Conservation (phyloP, 1,139 yeast species). For the Yamadazyma friedrichii region DNA sequence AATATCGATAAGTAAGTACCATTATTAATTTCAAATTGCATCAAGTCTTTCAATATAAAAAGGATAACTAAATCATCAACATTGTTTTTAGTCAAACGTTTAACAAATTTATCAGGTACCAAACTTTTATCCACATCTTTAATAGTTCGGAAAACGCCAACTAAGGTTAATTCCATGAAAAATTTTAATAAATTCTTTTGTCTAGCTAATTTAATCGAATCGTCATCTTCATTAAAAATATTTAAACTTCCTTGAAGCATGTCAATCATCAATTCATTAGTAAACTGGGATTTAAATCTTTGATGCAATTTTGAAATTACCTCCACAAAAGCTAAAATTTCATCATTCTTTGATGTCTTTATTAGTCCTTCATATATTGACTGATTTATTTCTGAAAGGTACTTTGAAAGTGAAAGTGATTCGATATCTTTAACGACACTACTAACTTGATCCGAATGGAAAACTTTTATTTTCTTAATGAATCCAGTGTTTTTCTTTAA, state of each 20-base stretch:
- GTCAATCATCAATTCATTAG: constrained; percentile 49
- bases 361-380: constrained; percentile 64
- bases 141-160: constrained; percentile 53
- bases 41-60: constrained; percentile 52
- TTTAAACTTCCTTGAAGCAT: constrained; percentile 46
- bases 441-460: constrained; percentile 39
- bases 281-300: constrained; percentile 57
- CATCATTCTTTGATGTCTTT: constrained; percentile 56
- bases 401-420: constrained; percentile 69
- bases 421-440: constrained; percentile 59
- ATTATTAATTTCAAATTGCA: constrained; percentile 46
- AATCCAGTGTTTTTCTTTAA: constrained; percentile 83
- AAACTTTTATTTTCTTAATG: constrained; percentile 64
- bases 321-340: constrained; percentile 63
- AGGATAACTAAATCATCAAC: constrained; percentile 41
- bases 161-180: constrained; percentile 59
- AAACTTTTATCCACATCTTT: constrained; percentile 31
- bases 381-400: constrained; percentile 66
- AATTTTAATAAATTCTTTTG: constrained; percentile 55
- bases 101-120: constrained; percentile 21
- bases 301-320: constrained; percentile 76
- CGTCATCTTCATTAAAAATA: constrained; percentile 40
- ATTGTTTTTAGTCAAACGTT: constrained; percentile 16
- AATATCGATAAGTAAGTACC: constrained; percentile 52
- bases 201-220: constrained; percentile 25